Conservation (phyloP, 495 filamentous ascomycete genomes). For the Aspergillus sclerotioniger region DNA sequence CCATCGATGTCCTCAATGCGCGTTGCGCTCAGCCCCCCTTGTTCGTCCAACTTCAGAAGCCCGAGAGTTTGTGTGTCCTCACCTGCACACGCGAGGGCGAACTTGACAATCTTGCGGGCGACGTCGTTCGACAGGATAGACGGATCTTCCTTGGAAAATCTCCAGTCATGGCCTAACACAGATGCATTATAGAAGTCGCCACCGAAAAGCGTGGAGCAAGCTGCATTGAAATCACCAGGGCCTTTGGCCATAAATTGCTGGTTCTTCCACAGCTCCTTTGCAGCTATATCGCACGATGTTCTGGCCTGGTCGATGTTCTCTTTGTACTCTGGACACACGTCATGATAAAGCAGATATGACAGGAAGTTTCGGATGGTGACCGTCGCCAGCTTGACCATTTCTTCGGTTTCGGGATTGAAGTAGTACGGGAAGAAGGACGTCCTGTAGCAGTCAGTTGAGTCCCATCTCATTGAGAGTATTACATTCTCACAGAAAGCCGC, state of each 20-base stretch:
- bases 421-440: slow-evolving; percentile 47
- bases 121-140: slow-evolving; percentile 35
- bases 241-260: slow-evolving; percentile 45
- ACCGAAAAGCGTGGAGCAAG: slow-evolving; percentile 59
- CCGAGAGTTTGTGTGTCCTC: slow-evolving; percentile 33
- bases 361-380: slow-evolving; percentile 79
- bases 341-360: slow-evolving; percentile 79
- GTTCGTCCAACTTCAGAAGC: slow-evolving; percentile 27
- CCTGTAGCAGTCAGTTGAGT: slow-evolving; percentile 16
- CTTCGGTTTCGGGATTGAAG: slow-evolving; percentile 46
- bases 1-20: slow-evolving; percentile 47
- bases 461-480: not conserved
- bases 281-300: slow-evolving; percentile 63
- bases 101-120: slow-evolving; percentile 45
- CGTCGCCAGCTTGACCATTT: slow-evolving; percentile 50
- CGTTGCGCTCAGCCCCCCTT: slow-evolving; percentile 28
- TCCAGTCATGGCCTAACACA: slow-evolving; percentile 23
- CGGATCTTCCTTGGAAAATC: slow-evolving; percentile 18
- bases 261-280: slow-evolving; percentile 62
- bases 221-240: slow-evolving; percentile 75
- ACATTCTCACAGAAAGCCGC: slow-evolving; percentile 68
- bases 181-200: slow-evolving; percentile 43
- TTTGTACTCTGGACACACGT: slow-evolving; percentile 79
- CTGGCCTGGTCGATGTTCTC: slow-evolving; percentile 65
- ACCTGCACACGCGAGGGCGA: slow-evolving; percentile 41